Conservation (phyloP, 2,329 filamentous ascomycete genomes). For the Cladosporium sp. region DNA sequence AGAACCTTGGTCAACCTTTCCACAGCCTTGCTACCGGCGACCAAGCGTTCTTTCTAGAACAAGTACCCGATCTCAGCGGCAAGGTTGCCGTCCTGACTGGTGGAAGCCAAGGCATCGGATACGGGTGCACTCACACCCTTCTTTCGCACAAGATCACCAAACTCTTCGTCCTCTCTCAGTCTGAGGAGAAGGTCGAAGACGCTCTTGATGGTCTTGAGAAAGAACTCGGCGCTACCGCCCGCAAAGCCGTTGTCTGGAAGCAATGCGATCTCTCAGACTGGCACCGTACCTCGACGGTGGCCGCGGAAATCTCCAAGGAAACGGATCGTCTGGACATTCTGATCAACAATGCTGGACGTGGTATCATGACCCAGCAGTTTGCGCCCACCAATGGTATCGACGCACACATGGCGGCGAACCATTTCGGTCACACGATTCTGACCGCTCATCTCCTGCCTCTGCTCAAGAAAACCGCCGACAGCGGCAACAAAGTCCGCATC, state of each 20-base stretch:
- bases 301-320: slow-evolving; percentile 45
- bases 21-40: slow-evolving; percentile 10
- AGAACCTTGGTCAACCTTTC: slow-evolving; percentile 10
- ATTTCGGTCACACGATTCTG: slow-evolving; percentile 59
- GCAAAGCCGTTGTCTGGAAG: slow-evolving; percentile 50
- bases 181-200: slow-evolving; percentile 46
- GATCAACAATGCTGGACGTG: slow-evolving; percentile 57
- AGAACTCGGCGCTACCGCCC: slow-evolving; percentile 50
- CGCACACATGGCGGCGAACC: slow-evolving; percentile 61
- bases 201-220: slow-evolving; percentile 48
- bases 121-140: slow-evolving; percentile 54
- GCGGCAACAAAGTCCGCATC: slow-evolving; percentile 53
- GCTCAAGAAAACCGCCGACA: slow-evolving; percentile 55
- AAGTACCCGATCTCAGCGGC: slow-evolving; percentile 21
- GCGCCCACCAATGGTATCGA: slow-evolving; percentile 54
- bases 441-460: slow-evolving; percentile 58
- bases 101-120: slow-evolving; percentile 54
- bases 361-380: slow-evolving; percentile 59
- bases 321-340: slow-evolving; percentile 47
- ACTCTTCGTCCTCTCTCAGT: slow-evolving; percentile 54
- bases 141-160: slow-evolving; percentile 55
- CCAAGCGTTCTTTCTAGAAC: slow-evolving; percentile 6
- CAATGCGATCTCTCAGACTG: slow-evolving; percentile 56
- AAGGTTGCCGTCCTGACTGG: slow-evolving; percentile 21
- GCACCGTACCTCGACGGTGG: slow-evolving; percentile 36